Evolutionary conservation across 495 filamentous ascomycete genomes (phyloP).

Genomic region (Penicillium canariense): DNA sequence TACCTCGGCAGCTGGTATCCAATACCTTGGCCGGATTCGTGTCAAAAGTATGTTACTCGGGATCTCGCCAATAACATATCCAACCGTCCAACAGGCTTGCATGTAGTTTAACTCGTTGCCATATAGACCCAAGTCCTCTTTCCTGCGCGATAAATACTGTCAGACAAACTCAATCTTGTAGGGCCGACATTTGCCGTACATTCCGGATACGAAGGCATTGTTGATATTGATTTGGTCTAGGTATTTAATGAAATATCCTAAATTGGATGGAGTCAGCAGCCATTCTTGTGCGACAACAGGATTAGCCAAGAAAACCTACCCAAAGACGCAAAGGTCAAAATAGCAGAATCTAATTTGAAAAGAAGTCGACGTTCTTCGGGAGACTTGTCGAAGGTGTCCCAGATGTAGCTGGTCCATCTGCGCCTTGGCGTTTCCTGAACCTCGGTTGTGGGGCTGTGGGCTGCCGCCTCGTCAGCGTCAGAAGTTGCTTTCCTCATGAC

Average conservation of each 20-base stretch:
- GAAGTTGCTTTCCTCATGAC: not conserved
- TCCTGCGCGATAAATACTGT: slow-evolving; percentile 38
- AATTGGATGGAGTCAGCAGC: not conserved
- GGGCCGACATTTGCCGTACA: slow-evolving; percentile 23
- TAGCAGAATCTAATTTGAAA: slow-evolving; percentile 56
- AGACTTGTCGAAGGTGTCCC: slow-evolving; percentile 62
- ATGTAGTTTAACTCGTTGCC: slow-evolving; percentile 53
- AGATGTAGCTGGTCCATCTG: slow-evolving; percentile 49
- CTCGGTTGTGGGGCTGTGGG: slow-evolving; percentile 9
- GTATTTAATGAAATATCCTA: slow-evolving; percentile 58
- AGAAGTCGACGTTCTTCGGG: slow-evolving; percentile 58
- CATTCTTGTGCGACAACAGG: not conserved
- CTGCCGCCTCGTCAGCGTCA: slow-evolving; percentile 14
- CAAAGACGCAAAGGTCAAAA: slow-evolving; percentile 54
- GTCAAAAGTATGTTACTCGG: slow-evolving; percentile 60
- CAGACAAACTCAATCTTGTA: not conserved
- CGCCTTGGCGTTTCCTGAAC: slow-evolving; percentile 28
- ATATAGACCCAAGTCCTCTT: slow-evolving; percentile 58
- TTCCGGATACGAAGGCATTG: slow-evolving; percentile 52
- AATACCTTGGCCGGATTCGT: slow-evolving; percentile 53
- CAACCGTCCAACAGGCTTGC: slow-evolving; percentile 59
- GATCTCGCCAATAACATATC: slow-evolving; percentile 62
- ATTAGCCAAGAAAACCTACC: slow-evolving; percentile 26
- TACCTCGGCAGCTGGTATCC: slow-evolving; percentile 53
- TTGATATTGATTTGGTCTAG: slow-evolving; percentile 59